Conservation (phyloP, 306 rosid genomes). For the Acacia melanoxylon region DNA sequence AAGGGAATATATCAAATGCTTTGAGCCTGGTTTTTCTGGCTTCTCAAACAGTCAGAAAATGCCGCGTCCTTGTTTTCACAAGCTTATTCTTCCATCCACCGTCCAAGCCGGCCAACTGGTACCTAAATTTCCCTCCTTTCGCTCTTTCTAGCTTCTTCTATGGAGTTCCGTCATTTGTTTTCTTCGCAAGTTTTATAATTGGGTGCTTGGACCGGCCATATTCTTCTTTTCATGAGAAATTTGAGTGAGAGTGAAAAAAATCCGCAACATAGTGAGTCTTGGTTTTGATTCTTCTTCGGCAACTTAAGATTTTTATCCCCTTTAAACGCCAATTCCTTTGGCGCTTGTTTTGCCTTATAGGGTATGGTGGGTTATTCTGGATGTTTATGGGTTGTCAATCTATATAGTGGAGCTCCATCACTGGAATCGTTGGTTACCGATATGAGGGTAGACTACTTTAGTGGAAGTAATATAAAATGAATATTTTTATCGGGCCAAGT, state of each 20-base stretch:
- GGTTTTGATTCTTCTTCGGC: conserved; percentile 5
- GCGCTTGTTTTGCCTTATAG: not conserved
- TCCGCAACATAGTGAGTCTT: not conserved
- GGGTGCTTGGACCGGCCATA: not conserved
- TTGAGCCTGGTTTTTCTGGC: conserved; percentile 30
- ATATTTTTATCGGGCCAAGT: not conserved
- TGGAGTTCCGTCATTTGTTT: not conserved
- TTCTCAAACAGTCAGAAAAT: conserved; percentile 39
- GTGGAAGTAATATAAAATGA: conserved; percentile 7
- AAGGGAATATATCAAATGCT: conserved; percentile 25
- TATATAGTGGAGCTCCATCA: not conserved
- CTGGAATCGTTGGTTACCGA: not conserved
- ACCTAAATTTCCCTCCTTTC: conserved; percentile 35
- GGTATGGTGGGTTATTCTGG: conserved; percentile 10
- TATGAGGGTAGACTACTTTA: not conserved
- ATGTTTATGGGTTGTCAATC: not conserved
- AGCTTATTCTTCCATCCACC: conserved; percentile 75
- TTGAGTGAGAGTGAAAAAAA: conserved; percentile 26
- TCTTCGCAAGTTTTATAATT: conserved; percentile 8
- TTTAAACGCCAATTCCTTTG: not conserved
- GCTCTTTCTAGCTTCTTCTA: not conserved
- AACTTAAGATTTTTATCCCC: conserved; percentile 25
- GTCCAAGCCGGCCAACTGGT: conserved; percentile 77
- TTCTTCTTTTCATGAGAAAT: conserved; percentile 27
- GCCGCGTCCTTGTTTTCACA: conserved; percentile 77